Conservation (phyloP, 2,329 filamentous ascomycete genomes). For the Epichloe glyceriae region DNA sequence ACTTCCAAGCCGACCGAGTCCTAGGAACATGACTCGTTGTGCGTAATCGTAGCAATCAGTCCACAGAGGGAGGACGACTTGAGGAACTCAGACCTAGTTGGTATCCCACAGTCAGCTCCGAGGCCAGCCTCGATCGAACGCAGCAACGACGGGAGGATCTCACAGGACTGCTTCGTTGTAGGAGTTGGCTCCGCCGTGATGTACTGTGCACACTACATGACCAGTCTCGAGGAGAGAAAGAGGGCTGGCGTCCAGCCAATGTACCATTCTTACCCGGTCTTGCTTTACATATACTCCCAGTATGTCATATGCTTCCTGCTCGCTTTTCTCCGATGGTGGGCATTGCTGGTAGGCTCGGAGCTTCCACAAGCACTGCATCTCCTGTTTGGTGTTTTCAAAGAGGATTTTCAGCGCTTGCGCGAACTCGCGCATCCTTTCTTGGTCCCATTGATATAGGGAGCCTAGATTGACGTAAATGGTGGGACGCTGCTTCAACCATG, state of each 20-base stretch:
- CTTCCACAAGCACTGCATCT: constrained; percentile 23
- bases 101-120: background rate
- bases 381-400: constrained; percentile 16
- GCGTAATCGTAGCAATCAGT: constrained; percentile 33
- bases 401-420: constrained; percentile 22
- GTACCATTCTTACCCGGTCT: constrained; percentile 21
- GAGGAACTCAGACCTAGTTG: constrained; percentile 28
- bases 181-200: constrained; percentile 34
- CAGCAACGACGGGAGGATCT: constrained; percentile 6
- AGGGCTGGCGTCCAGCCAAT: constrained; percentile 28
- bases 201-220: constrained; percentile 25
- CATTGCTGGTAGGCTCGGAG: constrained; percentile 7
- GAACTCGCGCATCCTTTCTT: constrained; percentile 24
- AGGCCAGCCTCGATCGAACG: background rate
- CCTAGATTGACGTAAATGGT: constrained; percentile 36
- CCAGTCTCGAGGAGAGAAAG: constrained; percentile 22
- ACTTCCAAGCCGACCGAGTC: constrained; percentile 22
- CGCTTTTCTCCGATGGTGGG: background rate
- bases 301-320: constrained; percentile 8
- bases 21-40: constrained; percentile 27
- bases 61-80: constrained; percentile 31
- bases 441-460: constrained; percentile 19
- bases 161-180: constrained; percentile 24
- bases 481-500: constrained; percentile 27
- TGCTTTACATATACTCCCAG: constrained; percentile 14